phyloP scores from a whole-genome alignment of 2,329 filamentous ascomycete species.

The Fusarium proliferatum region DNA sequence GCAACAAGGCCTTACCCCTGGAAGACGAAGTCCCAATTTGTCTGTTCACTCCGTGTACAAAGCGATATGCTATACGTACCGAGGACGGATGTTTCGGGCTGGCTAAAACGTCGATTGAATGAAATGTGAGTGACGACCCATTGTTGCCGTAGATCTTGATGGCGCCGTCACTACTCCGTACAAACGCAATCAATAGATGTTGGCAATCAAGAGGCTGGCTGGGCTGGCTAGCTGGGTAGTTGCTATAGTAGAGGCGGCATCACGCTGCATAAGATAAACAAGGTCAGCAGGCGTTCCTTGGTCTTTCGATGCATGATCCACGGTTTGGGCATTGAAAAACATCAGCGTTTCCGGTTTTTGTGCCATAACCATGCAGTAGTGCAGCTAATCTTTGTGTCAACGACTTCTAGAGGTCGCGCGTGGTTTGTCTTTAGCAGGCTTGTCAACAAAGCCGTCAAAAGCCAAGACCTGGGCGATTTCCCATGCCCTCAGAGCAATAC shows the following conservation, averaged over 20 bases:
- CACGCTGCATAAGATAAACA: constrained; percentile 7
- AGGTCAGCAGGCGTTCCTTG: constrained; percentile 8
- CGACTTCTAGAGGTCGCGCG: constrained; percentile 8
- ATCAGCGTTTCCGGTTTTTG: constrained; percentile 25
- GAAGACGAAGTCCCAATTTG: constrained; percentile 23
- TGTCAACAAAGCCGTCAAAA: not conserved
- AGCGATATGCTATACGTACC: not conserved
- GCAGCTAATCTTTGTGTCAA: constrained; percentile 24
- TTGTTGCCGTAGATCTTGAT: constrained; percentile 14
- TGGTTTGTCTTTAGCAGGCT: constrained; percentile 11
- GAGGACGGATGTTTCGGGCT: constrained; percentile 30
- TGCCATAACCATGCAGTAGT: constrained; percentile 18
- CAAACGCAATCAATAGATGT: constrained; percentile 9
- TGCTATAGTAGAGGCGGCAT: not conserved
- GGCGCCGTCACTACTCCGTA: not conserved
- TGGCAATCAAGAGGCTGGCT: constrained; percentile 4
- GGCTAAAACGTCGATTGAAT: constrained; percentile 1
- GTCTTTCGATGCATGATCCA: constrained; percentile 19
- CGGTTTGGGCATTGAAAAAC: constrained; percentile 7
- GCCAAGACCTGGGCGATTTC: constrained; percentile 22
- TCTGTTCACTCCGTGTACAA: not conserved
- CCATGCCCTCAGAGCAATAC: not conserved
- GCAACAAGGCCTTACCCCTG: constrained; percentile 14
- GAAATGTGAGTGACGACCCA: constrained; percentile 5
- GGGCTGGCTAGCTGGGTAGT: not conserved